phyloP scores from a whole-genome alignment of 75 land plant genomes.

The Pseudotsuga menziesii region DNA sequence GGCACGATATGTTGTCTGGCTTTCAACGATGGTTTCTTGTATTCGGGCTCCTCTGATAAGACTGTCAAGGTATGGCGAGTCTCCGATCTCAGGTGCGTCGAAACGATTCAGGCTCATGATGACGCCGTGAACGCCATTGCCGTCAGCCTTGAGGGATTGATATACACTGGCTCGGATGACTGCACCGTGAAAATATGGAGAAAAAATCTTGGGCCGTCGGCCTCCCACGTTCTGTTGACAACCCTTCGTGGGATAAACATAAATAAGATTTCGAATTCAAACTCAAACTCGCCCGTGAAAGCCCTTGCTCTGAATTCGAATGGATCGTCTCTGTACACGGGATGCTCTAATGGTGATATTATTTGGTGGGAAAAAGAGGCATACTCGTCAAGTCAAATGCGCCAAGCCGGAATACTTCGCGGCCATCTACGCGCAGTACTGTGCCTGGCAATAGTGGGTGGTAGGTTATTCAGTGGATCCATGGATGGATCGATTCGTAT shows the following conservation, averaged over 20 bases:
- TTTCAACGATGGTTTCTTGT: constrained; percentile 37
- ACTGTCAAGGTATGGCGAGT: constrained; percentile 59
- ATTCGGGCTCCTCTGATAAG: constrained; percentile 60
- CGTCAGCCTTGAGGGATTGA: constrained; percentile 15
- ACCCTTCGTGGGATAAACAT: constrained; percentile 33
- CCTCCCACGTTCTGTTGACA: constrained; percentile 36
- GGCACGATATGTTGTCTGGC: constrained; percentile 25
- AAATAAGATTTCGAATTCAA: no score
- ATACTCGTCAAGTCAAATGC: constrained; percentile 8
- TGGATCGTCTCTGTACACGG: constrained; percentile 45
- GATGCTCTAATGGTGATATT: constrained; percentile 58
- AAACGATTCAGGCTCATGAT: constrained; percentile 41
- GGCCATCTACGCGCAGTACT: constrained; percentile 73
- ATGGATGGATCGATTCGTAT: constrained; percentile 69
- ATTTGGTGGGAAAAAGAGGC: constrained; percentile 43
- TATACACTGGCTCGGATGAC: constrained; percentile 58
- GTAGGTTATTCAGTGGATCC: constrained; percentile 56
- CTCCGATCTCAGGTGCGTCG: constrained; percentile 36
- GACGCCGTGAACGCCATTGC: constrained; percentile 48
- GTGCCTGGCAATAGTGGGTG: constrained; percentile 52
- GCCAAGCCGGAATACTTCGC: constrained; percentile 37
- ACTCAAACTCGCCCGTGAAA: constrained; percentile 38
- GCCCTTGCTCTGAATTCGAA: constrained; percentile 43
- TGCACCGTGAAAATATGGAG: constrained; percentile 48
- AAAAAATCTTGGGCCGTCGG: neutral